Percentiles rank a stretch among this genome's conserved stretches.
phyloP scores from a whole-genome alignment of 2,329 filamentous ascomycete genomes.

The Stagonosporopsis chrysanthemi region DNA sequence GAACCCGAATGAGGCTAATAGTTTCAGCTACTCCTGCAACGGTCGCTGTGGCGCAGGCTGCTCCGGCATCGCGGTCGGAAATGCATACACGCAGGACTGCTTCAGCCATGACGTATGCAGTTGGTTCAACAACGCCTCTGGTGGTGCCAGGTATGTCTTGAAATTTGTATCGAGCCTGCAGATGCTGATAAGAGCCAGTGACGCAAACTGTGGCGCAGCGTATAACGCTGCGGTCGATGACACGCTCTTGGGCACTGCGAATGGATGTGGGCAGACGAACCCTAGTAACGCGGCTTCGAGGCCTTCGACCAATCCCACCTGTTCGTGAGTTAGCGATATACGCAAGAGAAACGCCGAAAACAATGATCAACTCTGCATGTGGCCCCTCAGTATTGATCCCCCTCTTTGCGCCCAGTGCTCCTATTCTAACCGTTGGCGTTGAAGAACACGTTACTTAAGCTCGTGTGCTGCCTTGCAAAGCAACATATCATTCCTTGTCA shows the following conservation, averaged over 20 bases:
- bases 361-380: not conserved
- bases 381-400: not conserved
- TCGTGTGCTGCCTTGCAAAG: not conserved
- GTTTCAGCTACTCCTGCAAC: slow-evolving; percentile 57
- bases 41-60: slow-evolving; percentile 60
- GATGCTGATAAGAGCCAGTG: slow-evolving; percentile 31
- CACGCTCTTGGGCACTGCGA: slow-evolving; percentile 46
- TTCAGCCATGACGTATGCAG: slow-evolving; percentile 62
- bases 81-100: slow-evolving; percentile 61
- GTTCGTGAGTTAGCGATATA: slow-evolving; percentile 24
- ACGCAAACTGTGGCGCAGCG: slow-evolving; percentile 58
- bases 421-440: not conserved
- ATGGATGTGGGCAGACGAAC: slow-evolving; percentile 43
- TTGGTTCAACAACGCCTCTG: slow-evolving; percentile 59
- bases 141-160: slow-evolving; percentile 52
- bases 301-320: slow-evolving; percentile 47
- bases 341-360: not conserved
- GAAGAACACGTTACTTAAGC: not conserved
- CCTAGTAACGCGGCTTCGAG: slow-evolving; percentile 33
- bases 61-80: slow-evolving; percentile 53
- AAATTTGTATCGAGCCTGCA: not conserved
- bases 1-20: not conserved
- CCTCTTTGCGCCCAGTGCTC: not conserved
- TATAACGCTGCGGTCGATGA: slow-evolving; percentile 56
- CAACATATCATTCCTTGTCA: not conserved